These are phyloP conservation scores for Salix koriyanagi DNA, from an alignment of 345 rosid genomes.

Conservation along the genomic window DNA sequence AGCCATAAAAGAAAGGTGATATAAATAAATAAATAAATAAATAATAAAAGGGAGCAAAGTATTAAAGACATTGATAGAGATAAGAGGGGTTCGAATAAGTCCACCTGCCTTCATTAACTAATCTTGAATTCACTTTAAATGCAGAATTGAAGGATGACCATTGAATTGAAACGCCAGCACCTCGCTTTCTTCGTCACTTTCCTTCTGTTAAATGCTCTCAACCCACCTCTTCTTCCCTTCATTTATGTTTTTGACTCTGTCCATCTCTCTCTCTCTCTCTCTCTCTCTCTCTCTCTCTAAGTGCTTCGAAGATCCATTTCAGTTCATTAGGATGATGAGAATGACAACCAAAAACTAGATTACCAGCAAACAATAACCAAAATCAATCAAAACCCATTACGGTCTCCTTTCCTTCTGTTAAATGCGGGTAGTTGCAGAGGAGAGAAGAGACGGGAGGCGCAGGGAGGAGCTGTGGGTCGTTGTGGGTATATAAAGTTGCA, in stretches of 20 bases:
- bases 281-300: neutral
- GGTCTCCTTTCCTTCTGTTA: no score
- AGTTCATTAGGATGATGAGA: neutral
- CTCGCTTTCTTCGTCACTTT: conserved; percentile 37
- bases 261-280: no score
- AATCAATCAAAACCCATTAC: no score
- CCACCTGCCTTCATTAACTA: conserved; percentile 53
- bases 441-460: no score
- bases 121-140: conserved; percentile 50
- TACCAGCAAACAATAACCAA: no score
- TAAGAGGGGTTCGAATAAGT: conserved; percentile 13
- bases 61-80: conserved; percentile 29
- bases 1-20: no score
- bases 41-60: conserved; percentile 13
- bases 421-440: no score
- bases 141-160: conserved; percentile 46
- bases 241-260: conserved; percentile 24
- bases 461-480: no score
- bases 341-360: neutral
- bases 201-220: conserved; percentile 42
- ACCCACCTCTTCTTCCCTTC: conserved; percentile 45
- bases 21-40: neutral
- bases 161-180: conserved; percentile 33
- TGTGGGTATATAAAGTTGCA: no score
- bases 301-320: neutral